A percentile compares a stretch with the other conserved stretches of the same genome.
Conservation (phyloP, 306 rosid genomes). For the Prunus mume region DNA sequence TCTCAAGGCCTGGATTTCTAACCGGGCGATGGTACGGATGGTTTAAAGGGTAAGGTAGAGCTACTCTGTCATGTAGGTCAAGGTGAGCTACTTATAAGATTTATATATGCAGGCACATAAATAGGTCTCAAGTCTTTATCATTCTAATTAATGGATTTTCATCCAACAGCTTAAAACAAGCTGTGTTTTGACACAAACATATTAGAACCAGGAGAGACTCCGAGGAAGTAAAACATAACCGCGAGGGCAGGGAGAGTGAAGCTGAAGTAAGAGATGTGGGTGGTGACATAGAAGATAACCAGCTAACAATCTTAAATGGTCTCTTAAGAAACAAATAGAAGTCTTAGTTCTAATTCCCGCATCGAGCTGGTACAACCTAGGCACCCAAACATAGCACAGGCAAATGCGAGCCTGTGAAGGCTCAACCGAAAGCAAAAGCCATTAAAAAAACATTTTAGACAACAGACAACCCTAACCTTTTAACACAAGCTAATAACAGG, state of each 20-base stretch:
- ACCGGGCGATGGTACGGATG: too few relatives aligned
- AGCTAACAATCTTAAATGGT: not conserved
- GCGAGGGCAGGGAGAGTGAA: not conserved
- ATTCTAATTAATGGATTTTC: too few relatives aligned
- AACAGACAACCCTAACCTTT: not conserved
- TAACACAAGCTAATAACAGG: not conserved
- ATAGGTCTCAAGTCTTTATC: too few relatives aligned
- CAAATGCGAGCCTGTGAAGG: not conserved
- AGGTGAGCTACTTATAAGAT: not conserved
- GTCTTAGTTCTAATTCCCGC: not conserved
- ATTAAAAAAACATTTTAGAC: not conserved
- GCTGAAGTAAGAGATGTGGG: not conserved
- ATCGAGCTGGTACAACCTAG: not conserved
- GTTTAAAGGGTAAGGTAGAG: too few relatives aligned
- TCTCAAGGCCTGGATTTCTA: too few relatives aligned
- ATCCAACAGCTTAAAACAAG: not conserved
- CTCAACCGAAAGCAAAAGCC: not conserved
- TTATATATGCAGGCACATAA: too few relatives aligned
- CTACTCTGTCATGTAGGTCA: too few relatives aligned
- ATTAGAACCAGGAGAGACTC: not conserved
- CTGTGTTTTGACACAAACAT: not conserved
- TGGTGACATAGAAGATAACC: not conserved
- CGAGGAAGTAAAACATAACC: not conserved
- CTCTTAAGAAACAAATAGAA: not conserved
- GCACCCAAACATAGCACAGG: not conserved